Evolutionary conservation across 257 asterid species (phyloP), one percentile per base, ranked within the genome.

Genomic region (Oldenlandia corymbosa): DNA sequence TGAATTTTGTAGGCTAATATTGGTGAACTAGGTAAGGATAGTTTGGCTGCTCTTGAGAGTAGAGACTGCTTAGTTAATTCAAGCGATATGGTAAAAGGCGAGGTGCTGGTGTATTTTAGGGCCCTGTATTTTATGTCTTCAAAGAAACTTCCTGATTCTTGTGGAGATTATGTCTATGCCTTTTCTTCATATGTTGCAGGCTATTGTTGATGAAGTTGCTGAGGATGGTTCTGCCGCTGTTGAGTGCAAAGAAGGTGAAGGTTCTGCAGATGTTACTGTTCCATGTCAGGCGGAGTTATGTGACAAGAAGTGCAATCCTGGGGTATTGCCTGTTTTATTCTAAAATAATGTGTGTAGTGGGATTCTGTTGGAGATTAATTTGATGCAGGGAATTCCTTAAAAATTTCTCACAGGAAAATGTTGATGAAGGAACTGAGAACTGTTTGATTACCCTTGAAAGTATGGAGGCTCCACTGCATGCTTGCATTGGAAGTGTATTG

Each of bases 261-360:
- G 5, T 61, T 28, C 24, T 31, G 1, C 5, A 16, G 51, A 60
- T 27, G 41, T 12, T 43, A 59, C 58, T 46, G 69, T 70, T 42
- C 50, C 73, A 5, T 64, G 58, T 7, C 69, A 63, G 54, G 66
- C 55, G 36, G 67, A 58, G 74, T 21, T 18, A 39, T 57, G 45
- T 32, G 46, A 57, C 16, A 83, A 2, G 32, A 26, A 7, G 52
- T 50, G 18, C 36, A 16, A 57, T 17, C 58, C 14, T 7, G 58
- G 32, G 65, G 71, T 67, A 34, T 45, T 24, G 37, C 41, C 21
- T 60, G 28, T n/a, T 64, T 45, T 42, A 13, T 28, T 28, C 2
- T 4, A 10, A 7, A 10, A 12, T 20, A 10, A 46, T 32, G 11
- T 16, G 28, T 71, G 39, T 4, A 14, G 13, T n/a, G 10, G 17